phyloP scores from a whole-genome alignment of 768 basidiomycete species.

The Pleurotus platypus region DNA sequence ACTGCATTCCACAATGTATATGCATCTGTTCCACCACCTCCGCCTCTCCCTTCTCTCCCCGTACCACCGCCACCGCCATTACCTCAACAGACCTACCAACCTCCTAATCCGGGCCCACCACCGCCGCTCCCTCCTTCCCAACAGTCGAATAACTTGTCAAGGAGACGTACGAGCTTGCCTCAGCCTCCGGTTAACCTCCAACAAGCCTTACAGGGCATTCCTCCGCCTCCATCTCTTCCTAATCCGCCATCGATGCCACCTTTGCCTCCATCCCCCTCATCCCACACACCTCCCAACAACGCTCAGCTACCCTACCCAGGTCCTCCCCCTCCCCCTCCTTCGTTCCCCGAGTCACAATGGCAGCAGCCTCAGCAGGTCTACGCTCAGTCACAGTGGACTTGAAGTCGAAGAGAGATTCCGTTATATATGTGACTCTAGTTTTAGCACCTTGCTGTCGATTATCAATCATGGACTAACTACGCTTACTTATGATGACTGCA shows the following conservation, averaged over 20 bases:
- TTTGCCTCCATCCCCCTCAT: conserved; percentile 23
- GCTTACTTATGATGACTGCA: not conserved
- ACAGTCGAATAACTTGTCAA: conserved; percentile 18
- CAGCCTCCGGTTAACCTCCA: conserved; percentile 44
- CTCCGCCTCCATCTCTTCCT: conserved; percentile 35
- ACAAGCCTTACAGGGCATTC: conserved; percentile 22
- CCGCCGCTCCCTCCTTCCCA: conserved; percentile 24
- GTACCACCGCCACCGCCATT: conserved; percentile 23
- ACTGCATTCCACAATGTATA: conserved; percentile 24
- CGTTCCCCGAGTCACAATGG: conserved; percentile 25
- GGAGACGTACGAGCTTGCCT: conserved; percentile 49
- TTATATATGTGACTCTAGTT: not conserved
- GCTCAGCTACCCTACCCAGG: conserved; percentile 31
- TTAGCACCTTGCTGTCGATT: not conserved
- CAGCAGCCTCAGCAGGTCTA: conserved; percentile 26
- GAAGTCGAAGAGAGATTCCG: not conserved
- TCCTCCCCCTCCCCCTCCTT: conserved; percentile 38
- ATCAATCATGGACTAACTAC: conserved; percentile 2
- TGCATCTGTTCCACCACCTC: conserved; percentile 31
- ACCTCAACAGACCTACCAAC: conserved; percentile 9
- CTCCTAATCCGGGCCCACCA: conserved; percentile 21
- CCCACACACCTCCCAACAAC: conserved; percentile 17
- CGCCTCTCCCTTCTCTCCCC: conserved; percentile 21
- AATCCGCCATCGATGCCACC: conserved; percentile 25
- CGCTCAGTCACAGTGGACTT: conserved; percentile 4